Evolutionary conservation across 768 basidiomycete genomes (phyloP).

Genomic region (Candolleomyces eurysporus): DNA sequence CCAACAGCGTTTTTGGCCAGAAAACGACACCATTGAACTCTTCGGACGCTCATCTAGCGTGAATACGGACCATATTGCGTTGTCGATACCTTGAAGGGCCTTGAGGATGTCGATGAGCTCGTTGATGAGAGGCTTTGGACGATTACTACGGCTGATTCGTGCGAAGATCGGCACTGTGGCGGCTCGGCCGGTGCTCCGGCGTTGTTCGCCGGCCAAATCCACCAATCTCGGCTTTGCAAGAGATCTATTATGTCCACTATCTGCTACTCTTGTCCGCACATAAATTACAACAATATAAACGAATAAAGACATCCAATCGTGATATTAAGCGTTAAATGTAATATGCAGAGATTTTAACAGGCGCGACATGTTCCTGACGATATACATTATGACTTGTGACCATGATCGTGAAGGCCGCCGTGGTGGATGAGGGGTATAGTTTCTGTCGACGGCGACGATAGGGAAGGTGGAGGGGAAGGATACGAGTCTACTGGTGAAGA

Average conservation of each 20-base stretch:
- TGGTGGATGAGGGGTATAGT: slow-evolving; percentile 20
- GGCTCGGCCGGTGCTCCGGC: slow-evolving; percentile 2
- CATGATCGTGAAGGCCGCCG: neutral
- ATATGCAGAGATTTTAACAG: neutral
- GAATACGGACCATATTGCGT: slow-evolving; percentile 47
- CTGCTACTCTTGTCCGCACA: neutral
- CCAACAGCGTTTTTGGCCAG: slow-evolving; percentile 15
- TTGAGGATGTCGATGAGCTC: slow-evolving; percentile 44
- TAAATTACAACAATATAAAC: neutral
- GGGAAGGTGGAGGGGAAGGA: slow-evolving; percentile 47
- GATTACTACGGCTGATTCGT: slow-evolving; percentile 25
- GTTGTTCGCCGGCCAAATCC: slow-evolving; percentile 5
- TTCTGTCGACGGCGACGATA: slow-evolving; percentile 32
- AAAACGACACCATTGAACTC: slow-evolving; percentile 13
- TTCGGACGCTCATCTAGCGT: slow-evolving; percentile 20
- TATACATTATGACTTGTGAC: neutral
- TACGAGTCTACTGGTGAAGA: slow-evolving; percentile 39
- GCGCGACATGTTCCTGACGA: neutral
- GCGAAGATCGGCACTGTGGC: slow-evolving; percentile 24
- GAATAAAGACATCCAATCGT: neutral
- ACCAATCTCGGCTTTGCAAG: too few species aligned
- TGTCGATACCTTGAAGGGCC: slow-evolving; percentile 40
- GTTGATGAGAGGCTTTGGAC: slow-evolving; percentile 39
- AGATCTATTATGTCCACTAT: too few species aligned
- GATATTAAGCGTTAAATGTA: too few species aligned